Conservation (phyloP, 106 monocot genomes). For the Acorus gramineus region DNA sequence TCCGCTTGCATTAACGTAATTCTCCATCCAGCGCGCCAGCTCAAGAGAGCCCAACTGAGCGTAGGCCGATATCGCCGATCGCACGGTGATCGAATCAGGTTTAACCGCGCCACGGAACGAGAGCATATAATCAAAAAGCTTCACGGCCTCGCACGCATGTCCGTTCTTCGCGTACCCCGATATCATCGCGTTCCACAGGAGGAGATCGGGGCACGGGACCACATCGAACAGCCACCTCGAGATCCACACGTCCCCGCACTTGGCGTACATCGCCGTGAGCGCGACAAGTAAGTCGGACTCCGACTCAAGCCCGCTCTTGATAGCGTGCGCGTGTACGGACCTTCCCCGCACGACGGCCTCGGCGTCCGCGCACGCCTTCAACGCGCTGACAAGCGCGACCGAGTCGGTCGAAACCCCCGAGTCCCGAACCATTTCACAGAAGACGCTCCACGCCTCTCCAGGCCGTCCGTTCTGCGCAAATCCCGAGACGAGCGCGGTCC, state of each 20-base stretch:
- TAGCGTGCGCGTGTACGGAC: slow-evolving; percentile 35
- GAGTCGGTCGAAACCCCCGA: slow-evolving; percentile 38
- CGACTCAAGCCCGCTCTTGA: slow-evolving; percentile 46
- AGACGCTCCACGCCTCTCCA: slow-evolving; percentile 28
- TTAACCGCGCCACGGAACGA: not conserved
- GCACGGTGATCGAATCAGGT: slow-evolving; percentile 64
- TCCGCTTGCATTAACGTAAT: slow-evolving; percentile 14
- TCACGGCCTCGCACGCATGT: slow-evolving; percentile 36
- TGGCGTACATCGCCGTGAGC: slow-evolving; percentile 64
- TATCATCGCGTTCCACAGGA: slow-evolving; percentile 86
- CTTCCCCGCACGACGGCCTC: slow-evolving; percentile 36
- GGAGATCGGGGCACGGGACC: slow-evolving; percentile 19
- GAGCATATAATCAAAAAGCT: slow-evolving; percentile 39
- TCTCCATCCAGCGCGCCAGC: slow-evolving; percentile 43
- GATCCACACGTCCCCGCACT: slow-evolving; percentile 36
- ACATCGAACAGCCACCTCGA: slow-evolving; percentile 45
- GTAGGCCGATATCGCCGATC: slow-evolving; percentile 43
- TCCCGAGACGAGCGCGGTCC: slow-evolving; percentile 65
- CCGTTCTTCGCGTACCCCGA: slow-evolving; percentile 82
- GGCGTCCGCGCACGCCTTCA: slow-evolving; percentile 56
- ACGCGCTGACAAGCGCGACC: slow-evolving; percentile 44
- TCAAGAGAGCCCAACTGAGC: slow-evolving; percentile 54
- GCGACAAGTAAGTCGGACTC: slow-evolving; percentile 45
- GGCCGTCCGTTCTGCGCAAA: slow-evolving; percentile 44
- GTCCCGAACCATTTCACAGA: slow-evolving; percentile 25